phyloP scores from a whole-genome alignment of 179 eudicot species.

The Actinidia polygama region DNA sequence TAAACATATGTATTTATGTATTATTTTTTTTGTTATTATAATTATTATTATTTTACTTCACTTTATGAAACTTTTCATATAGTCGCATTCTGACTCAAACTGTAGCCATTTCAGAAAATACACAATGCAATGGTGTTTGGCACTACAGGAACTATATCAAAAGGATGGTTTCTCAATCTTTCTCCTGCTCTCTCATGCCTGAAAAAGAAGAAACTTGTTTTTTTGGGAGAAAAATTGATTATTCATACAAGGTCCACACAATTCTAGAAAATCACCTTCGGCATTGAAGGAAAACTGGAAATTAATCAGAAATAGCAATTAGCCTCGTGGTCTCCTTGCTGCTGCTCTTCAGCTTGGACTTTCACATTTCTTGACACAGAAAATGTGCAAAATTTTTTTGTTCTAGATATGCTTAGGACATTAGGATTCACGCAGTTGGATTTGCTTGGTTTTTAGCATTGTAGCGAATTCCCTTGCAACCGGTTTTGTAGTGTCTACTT shows the following conservation, averaged over 20 bases:
- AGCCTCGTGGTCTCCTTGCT: not conserved
- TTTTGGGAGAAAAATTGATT: not conserved
- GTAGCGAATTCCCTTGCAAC: not conserved
- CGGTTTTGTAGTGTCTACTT: no score
- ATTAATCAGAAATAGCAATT: not conserved
- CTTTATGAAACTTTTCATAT: not conserved
- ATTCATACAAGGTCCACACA: not conserved
- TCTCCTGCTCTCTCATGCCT: not conserved
- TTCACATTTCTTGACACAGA: not conserved
- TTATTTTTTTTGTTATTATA: not conserved
- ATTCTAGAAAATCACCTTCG: not conserved
- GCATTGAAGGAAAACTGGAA: not conserved
- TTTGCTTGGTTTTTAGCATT: not conserved
- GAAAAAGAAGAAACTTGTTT: not conserved
- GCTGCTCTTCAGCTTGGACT: not conserved
- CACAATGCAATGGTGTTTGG: conserved; percentile 1
- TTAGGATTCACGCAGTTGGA: not conserved
- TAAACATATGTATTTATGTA: not conserved
- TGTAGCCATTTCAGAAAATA: not conserved
- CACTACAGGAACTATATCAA: not conserved
- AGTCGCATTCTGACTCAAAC: not conserved
- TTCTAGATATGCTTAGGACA: not conserved
- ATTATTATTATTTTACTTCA: not conserved
- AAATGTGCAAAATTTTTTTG: not conserved
- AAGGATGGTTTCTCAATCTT: not conserved